Conservation (phyloP, 345 rosid species). For the Syzygium jambos region DNA sequence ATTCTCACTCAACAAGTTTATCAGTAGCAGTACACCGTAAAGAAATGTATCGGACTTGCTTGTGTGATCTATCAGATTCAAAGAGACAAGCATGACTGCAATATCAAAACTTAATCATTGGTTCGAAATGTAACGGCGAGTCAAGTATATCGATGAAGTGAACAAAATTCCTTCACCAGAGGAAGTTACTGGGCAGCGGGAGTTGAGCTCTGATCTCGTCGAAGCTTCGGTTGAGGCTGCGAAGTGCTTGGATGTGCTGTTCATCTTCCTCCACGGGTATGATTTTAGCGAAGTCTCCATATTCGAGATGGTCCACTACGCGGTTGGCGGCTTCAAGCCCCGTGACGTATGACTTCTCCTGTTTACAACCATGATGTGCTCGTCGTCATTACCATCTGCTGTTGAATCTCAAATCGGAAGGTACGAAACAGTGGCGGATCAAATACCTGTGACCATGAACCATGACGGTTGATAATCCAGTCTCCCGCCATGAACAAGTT, state of each 20-base stretch:
- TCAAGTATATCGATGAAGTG: not conserved
- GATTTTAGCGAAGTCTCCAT: slow-evolving; percentile 40
- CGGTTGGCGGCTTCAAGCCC: slow-evolving; percentile 50
- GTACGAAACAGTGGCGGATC: not conserved
- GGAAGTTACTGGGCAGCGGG: slow-evolving; percentile 26
- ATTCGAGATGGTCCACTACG: slow-evolving; percentile 34
- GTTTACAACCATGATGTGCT: not conserved
- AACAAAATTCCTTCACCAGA: slow-evolving; percentile 1
- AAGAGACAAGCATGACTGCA: not conserved
- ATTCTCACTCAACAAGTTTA: not conserved
- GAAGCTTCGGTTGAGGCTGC: slow-evolving; percentile 35
- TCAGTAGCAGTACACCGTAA: not conserved
- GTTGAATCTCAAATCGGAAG: not conserved
- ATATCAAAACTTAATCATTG: too few species aligned
- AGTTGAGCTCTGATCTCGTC: slow-evolving; percentile 26
- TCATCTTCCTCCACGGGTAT: slow-evolving; percentile 51
- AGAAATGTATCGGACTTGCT: not conserved
- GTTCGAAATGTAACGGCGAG: not conserved
- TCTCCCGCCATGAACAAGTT: slow-evolving; percentile 68
- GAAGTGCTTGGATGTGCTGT: slow-evolving; percentile 37
- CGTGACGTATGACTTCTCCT: slow-evolving; percentile 46
- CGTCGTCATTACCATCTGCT: not conserved
- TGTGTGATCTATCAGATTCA: not conserved
- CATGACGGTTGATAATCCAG: slow-evolving; percentile 53
- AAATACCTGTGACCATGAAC: slow-evolving; percentile 56